Evolutionary conservation across 192 early-diverging fungal species (phyloP), one percentile per base, ranked within the genome.

Genomic region (Phycomyces blakesleeanus): DNA sequence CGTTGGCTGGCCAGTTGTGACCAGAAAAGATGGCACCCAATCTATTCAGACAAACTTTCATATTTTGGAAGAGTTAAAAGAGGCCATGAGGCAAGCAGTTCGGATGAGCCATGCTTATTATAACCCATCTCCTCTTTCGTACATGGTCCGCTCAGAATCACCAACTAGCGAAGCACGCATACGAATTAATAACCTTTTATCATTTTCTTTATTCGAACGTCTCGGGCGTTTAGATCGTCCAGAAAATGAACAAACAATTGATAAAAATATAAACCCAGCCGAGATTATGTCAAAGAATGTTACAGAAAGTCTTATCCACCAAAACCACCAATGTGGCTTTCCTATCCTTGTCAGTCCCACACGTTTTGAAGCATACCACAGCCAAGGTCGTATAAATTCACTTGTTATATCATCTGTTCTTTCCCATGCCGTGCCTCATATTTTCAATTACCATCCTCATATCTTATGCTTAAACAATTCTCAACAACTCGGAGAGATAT

Each of bases 281-380:
- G 29, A 34, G 7, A 34, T 34, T 7, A 34, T 34, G 29, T 7
- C 29, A 34, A 34, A 40, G 20, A 42, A 59, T 10, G 40, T 59
- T 0, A 24, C 24, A 16, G 29, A 40, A 9, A 40, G 41, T 11
- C 26, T 59, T 10, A 44, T 59, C 38, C 41, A 26, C 10, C 58
- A 59, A 44, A 40, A 59, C 25, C 58, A 59, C 26, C 42, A 59
- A 42, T 66, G 64, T 3, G 64, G 64, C 0, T 66, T 66, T 40
- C 64, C 64, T 5, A 40, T 58, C 1, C 16, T 66, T 4, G 64
- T 59, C 3, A 51, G 44, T 37, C 57, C 64, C 4, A 37, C 18
- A 10, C 55, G 44, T 6, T 52, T 39, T 44, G 55, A 50, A 42
- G 34, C 57, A 2, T 47, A 50, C 15, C 59, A 51, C 8, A 34